These are phyloP conservation scores for Tylopilus balloui DNA, from an alignment of 768 basidiomycete species.

Conservation along the genomic window DNA sequence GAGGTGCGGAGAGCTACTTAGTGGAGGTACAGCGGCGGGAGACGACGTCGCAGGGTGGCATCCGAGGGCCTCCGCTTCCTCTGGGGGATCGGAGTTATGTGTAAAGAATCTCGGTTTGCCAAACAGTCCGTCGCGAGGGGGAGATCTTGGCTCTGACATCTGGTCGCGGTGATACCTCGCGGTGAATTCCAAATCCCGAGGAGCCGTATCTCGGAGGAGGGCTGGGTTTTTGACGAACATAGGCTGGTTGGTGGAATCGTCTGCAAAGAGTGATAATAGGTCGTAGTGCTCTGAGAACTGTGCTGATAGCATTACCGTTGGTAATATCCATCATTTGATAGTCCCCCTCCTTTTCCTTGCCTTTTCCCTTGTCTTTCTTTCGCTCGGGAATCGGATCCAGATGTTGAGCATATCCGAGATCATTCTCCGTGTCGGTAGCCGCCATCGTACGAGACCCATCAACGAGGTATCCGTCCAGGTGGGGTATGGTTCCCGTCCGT, in stretches of 20 bases:
- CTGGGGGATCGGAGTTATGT: constrained; percentile 20
- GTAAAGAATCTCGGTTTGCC: constrained; percentile 36
- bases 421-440: constrained; percentile 32
- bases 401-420: constrained; percentile 13
- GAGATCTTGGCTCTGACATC: not conserved
- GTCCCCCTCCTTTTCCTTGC: constrained; percentile 31
- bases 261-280: constrained; percentile 6
- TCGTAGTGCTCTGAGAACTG: not conserved
- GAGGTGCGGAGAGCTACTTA: constrained; percentile 27
- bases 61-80: not conserved
- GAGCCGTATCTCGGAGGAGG: constrained; percentile 19
- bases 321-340: constrained; percentile 34
- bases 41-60: constrained; percentile 10
- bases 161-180: not conserved
- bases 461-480: constrained; percentile 32
- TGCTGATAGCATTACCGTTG: constrained; percentile 26
- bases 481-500: constrained; percentile 45
- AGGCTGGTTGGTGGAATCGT: not conserved
- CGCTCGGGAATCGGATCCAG: constrained; percentile 3
- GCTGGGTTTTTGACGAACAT: constrained; percentile 20
- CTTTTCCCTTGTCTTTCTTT: constrained; percentile 28
- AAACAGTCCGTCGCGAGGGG: constrained; percentile 17
- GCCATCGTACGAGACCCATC: constrained; percentile 33
- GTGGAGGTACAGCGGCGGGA: constrained; percentile 20
- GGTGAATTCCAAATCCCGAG: not conserved